Conservation (phyloP, 2,329 filamentous ascomycete species). For the Phaeoacremonium minimum region DNA sequence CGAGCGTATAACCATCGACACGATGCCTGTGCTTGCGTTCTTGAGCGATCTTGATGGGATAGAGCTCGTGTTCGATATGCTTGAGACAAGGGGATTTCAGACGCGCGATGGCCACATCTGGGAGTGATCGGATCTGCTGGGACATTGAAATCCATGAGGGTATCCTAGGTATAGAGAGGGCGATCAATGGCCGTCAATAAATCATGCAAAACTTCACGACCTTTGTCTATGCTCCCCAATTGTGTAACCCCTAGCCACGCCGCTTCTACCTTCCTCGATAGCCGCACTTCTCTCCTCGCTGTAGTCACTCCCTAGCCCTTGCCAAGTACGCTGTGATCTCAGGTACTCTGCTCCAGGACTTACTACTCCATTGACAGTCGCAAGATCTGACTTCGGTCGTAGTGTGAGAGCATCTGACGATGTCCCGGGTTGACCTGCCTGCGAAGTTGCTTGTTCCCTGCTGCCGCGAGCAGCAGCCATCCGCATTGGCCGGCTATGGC, state of each 20-base stretch:
- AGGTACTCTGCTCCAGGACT: constrained; percentile 90
- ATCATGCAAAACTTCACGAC: too few species aligned
- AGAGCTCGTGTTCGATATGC: too few species aligned
- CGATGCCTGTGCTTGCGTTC: too few species aligned
- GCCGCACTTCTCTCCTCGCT: constrained; percentile 54
- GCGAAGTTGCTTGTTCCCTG: constrained; percentile 12
- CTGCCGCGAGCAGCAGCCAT: constrained; percentile 28
- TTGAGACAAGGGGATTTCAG: too few species aligned
- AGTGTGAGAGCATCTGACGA: constrained; percentile 53
- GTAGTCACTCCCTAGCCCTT: constrained; percentile 85
- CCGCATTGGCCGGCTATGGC: constrained; percentile 71
- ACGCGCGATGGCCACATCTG: too few species aligned
- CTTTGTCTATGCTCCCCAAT: constrained; percentile 62
- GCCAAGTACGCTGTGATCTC: constrained; percentile 80
- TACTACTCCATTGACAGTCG: constrained; percentile 77
- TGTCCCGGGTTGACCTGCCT: too few species aligned
- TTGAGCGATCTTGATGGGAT: too few species aligned
- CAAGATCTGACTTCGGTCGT: constrained; percentile 62
- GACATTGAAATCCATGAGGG: too few species aligned
- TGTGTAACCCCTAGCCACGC: constrained; percentile 83
- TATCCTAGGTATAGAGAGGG: too few species aligned
- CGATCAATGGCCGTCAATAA: too few species aligned
- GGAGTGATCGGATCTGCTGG: too few species aligned
- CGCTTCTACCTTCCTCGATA: constrained; percentile 81
- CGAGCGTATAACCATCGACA: too few species aligned